Conservation (phyloP, 768 basidiomycete genomes). For the Glaciozyma antarctica region DNA sequence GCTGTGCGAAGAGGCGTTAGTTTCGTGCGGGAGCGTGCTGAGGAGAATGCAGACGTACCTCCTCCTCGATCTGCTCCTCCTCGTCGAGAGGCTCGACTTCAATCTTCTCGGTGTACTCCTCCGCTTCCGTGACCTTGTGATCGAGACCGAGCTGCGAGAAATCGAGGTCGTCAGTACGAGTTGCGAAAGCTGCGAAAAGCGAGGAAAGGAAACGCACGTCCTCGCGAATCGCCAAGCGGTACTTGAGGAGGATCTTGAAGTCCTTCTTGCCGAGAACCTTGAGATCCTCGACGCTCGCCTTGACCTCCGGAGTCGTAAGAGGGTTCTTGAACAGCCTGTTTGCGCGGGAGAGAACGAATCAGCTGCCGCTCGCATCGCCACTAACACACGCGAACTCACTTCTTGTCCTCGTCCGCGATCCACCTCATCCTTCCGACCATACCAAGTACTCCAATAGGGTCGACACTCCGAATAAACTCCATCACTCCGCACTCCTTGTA, state of each 20-base stretch:
- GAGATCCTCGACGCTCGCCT: conserved; percentile 76
- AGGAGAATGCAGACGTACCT: conserved; percentile 48
- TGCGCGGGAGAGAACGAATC: background rate
- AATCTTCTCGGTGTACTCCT: conserved; percentile 61
- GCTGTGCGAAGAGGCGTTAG: conserved; percentile 44
- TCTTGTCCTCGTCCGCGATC: conserved; percentile 70
- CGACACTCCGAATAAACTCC: conserved; percentile 58
- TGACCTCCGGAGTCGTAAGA: conserved; percentile 68
- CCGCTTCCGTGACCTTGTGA: conserved; percentile 59
- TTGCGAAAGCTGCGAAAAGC: background rate
- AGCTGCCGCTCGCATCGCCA: background rate
- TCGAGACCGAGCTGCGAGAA: conserved; percentile 68
- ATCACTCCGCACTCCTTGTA: conserved; percentile 63
- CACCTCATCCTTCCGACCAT: conserved; percentile 68
- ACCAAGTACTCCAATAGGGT: conserved; percentile 73
- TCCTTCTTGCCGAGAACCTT: conserved; percentile 97
- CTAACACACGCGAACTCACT: conserved; percentile 44
- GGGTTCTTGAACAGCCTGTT: conserved; percentile 66
- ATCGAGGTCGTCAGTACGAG: background rate
- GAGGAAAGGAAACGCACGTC: conserved; percentile 50
- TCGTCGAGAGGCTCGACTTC: conserved; percentile 53
- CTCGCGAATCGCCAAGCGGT: conserved; percentile 76
- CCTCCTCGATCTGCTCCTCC: conserved; percentile 78
- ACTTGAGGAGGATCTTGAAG: conserved; percentile 85
- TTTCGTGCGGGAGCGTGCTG: conserved; percentile 3